A percentile compares a stretch with the other conserved stretches of the same genome.
Conservation (phyloP, 768 basidiomycete genomes). For the Psilocybe sp. region DNA sequence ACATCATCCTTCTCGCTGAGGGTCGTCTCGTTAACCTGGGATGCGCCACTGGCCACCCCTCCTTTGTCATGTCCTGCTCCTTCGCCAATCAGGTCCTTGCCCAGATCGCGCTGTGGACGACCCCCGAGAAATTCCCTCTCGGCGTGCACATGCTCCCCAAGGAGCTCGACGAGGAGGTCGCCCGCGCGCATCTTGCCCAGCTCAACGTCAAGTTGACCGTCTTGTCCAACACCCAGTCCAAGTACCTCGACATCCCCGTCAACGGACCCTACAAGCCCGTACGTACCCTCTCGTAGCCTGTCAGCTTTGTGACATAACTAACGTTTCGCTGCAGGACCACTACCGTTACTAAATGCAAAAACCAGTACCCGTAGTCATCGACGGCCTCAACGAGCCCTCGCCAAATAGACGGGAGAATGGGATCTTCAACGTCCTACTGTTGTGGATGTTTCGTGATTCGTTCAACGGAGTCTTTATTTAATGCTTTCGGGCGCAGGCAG, state of each 20-base stretch:
- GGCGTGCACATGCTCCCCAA: constrained; percentile 99
- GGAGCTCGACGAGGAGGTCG: constrained; percentile 98
- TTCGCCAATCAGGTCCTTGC: constrained; percentile 99
- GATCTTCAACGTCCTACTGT: constrained; percentile 67
- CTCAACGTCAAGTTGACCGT: constrained; percentile 93
- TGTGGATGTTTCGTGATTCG: constrained; percentile 47
- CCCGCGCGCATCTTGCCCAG: constrained; percentile 88
- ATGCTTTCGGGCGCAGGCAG: constrained; percentile 42
- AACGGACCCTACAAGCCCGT: constrained; percentile 66
- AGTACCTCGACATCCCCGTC: constrained; percentile 88
- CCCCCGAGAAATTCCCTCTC: constrained; percentile 86
- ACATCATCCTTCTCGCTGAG: constrained; percentile 96
- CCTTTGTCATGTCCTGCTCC: constrained; percentile 99
- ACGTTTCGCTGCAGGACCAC: constrained; percentile 25
- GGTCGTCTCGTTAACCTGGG: constrained; percentile 99
- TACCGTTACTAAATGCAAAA: constrained; percentile 45
- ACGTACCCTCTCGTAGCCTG: constrained; percentile 11
- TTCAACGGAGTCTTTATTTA: constrained; percentile 46
- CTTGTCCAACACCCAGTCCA: constrained; percentile 69
- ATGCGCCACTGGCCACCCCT: constrained; percentile 98
- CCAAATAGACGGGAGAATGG: constrained; percentile 51
- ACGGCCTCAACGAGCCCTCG: constrained; percentile 83
- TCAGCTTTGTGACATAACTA: background rate
- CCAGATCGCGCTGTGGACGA: constrained; percentile 97
- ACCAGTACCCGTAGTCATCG: constrained; percentile 31